These are phyloP conservation scores for Salicornia ramosissima DNA, from an alignment of 148 eudicot genomes.

Conservation along the genomic window DNA sequence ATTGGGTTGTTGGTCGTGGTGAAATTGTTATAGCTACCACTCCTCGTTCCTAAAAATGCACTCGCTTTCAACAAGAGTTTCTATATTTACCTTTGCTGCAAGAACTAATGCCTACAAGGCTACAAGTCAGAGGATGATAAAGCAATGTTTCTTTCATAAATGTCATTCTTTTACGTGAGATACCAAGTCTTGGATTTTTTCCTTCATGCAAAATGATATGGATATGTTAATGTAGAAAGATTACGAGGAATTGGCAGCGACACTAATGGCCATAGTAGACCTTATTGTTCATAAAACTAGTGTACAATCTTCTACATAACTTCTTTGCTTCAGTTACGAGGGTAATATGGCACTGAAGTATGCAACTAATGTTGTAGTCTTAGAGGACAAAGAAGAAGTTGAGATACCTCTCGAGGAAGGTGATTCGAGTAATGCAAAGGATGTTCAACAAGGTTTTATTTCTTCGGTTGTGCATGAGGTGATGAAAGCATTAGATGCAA, in stretches of 20 bases:
- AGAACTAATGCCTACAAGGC: slow-evolving; percentile 82
- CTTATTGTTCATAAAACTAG: slow-evolving; percentile 75
- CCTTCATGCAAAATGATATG: background rate
- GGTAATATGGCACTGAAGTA: no score
- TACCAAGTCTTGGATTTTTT: background rate
- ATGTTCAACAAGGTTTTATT: no score
- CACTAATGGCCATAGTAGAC: slow-evolving; percentile 84
- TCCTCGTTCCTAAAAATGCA: slow-evolving; percentile 80
- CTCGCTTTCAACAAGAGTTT: slow-evolving; percentile 94
- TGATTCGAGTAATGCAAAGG: no score
- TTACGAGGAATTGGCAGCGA: slow-evolving; percentile 85
- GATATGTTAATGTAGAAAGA: slow-evolving; percentile 63
- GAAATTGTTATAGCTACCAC: slow-evolving; percentile 52
- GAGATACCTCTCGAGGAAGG: no score
- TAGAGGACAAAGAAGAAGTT: no score
- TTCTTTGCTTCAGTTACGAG: slow-evolving; percentile 14
- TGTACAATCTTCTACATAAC: slow-evolving; percentile 33
- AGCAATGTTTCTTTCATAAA: slow-evolving; percentile 45
- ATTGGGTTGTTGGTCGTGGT: slow-evolving; percentile 9
- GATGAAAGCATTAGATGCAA: no score
- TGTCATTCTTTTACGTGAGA: slow-evolving; percentile 8
- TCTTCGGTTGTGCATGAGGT: no score
- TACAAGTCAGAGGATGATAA: slow-evolving; percentile 96
- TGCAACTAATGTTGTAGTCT: no score
- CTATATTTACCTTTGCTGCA: slow-evolving; percentile 94